A percentile compares a stretch with the other conserved stretches of the same genome.
Conservation (phyloP, 306 rosid species). For the Dalbergia cochinchinensis region DNA sequence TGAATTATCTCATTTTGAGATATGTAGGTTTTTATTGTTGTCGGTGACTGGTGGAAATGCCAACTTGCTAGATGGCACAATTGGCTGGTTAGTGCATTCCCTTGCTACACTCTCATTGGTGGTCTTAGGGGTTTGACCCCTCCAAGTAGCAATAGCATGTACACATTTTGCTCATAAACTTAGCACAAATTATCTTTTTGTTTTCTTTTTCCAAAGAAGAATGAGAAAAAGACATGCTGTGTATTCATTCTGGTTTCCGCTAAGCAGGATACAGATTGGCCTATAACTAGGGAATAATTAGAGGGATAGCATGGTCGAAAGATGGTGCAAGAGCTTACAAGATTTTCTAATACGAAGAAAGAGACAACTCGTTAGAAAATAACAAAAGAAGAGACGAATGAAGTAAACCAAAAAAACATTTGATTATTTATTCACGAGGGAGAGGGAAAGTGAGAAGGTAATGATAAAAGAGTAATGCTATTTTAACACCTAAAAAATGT, state of each 20-base stretch:
- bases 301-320: slow-evolving; percentile 32
- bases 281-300: slow-evolving; percentile 38
- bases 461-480: no score
- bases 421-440: slow-evolving; percentile 58
- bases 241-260: slow-evolving; percentile 18
- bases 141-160: slow-evolving; percentile 11
- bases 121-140: slow-evolving; percentile 43
- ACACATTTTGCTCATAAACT: slow-evolving; percentile 22
- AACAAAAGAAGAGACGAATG: slow-evolving; percentile 59
- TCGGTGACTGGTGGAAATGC: slow-evolving; percentile 27
- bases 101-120: slow-evolving; percentile 16
- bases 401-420: slow-evolving; percentile 48
- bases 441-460: slow-evolving; percentile 38
- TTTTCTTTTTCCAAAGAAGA: slow-evolving; percentile 38
- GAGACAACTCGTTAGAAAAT: slow-evolving; percentile 56
- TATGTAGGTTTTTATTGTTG: slow-evolving; percentile 37
- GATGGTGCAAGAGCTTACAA: slow-evolving; percentile 53
- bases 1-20: slow-evolving; percentile 35
- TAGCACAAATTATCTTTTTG: slow-evolving; percentile 30
- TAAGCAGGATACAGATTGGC: slow-evolving; percentile 28
- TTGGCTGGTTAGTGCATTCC: background rate
- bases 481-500: no score
- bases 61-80: slow-evolving; percentile 26
- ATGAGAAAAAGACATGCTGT: slow-evolving; percentile 37
- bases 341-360: slow-evolving; percentile 50